Base-by-base conservation (phyloP, 225 moss, liverwort and hornwort genomes). In the Physcomitrellopsis africana region DNA sequence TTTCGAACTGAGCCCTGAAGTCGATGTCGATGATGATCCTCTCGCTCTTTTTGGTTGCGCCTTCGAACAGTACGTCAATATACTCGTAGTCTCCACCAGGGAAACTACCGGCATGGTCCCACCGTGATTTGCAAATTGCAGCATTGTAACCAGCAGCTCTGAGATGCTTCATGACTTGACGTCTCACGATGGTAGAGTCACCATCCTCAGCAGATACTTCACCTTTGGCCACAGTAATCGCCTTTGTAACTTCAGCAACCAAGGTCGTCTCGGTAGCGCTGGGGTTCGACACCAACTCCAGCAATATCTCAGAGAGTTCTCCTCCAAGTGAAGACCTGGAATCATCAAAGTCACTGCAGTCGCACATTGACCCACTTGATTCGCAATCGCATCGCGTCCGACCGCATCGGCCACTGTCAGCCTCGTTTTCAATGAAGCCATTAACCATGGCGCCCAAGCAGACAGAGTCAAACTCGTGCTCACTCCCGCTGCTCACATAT, bases 71-170 rank as follows among this genome's bases (percentile, higher is more conserved):
- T 24, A 96, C 90, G 51, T 96, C 96, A 44, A 93, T 89, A 53
- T 92, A 96, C 68, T 96, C 92, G 45, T 96, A 93, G 10, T 87
- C 92, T 10, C 95, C 95, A 37, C 93, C 91, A 7, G 93, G 93
- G 75, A 93, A 90, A 58, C 92, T 88, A 7, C 89, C 91, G 10
- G 88, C 87, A 44, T 93, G 91, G 54, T 93, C 92, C 95, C 95
- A 96, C 19, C 91, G 81, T 23, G 93, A 91, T 75, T 96, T 96
- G 69, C 95, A 93, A 15, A 96, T 89, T 9, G 87, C 93, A 61
- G 95, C 95, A 84, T 96, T 92, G 58, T 93, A 90, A 11, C 95
- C 93, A 7, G 72, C 77, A 1, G 77, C 48, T 54, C 93, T 76
- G 0, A 96, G 88, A 53, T 83, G 76, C 67, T 80, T 84, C 93